Evolutionary conservation across 495 filamentous ascomycete genomes (phyloP).

Genomic region (Neurospora pannonica): DNA sequence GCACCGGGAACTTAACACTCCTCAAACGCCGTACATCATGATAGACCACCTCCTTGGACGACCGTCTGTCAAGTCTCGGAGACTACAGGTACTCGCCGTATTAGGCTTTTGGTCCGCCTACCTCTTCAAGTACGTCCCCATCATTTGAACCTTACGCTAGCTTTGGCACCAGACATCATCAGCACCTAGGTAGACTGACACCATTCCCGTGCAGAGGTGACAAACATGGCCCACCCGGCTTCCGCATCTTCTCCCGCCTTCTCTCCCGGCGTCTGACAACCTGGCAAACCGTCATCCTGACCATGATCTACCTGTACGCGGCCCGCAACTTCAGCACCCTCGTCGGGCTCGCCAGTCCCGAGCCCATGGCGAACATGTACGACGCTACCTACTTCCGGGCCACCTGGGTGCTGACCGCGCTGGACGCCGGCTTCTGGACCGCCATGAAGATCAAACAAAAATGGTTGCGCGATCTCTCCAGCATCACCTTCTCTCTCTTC

Average conservation of each 20-base stretch:
- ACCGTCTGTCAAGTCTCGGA: conserved; percentile 81
- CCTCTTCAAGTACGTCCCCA: conserved; percentile 50
- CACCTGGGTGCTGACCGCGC: conserved; percentile 89
- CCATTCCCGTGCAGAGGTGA: conserved; percentile 50
- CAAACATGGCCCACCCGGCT: conserved; percentile 73
- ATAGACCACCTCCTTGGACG: conserved; percentile 85
- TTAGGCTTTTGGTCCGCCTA: conserved; percentile 87
- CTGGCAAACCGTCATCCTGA: conserved; percentile 84
- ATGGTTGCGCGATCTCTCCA: conserved; percentile 72
- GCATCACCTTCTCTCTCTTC: conserved; percentile 74
- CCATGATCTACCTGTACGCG: conserved; percentile 84
- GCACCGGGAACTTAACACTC: background rate
- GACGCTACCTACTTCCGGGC: conserved; percentile 91
- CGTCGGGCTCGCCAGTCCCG: conserved; percentile 81
- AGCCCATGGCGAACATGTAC: conserved; percentile 91
- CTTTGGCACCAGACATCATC: background rate
- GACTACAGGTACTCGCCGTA: conserved; percentile 86
- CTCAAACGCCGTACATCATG: conserved; percentile 24
- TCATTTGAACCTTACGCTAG: background rate
- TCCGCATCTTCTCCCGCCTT: conserved; percentile 61
- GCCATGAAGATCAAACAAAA: conserved; percentile 84
- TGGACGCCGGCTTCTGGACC: conserved; percentile 97
- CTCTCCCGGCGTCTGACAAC: conserved; percentile 59
- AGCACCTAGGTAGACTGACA: background rate
- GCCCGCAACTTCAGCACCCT: conserved; percentile 89